Conservation (phyloP, 2,329 filamentous ascomycete genomes). For the Didymella keratinophila region DNA sequence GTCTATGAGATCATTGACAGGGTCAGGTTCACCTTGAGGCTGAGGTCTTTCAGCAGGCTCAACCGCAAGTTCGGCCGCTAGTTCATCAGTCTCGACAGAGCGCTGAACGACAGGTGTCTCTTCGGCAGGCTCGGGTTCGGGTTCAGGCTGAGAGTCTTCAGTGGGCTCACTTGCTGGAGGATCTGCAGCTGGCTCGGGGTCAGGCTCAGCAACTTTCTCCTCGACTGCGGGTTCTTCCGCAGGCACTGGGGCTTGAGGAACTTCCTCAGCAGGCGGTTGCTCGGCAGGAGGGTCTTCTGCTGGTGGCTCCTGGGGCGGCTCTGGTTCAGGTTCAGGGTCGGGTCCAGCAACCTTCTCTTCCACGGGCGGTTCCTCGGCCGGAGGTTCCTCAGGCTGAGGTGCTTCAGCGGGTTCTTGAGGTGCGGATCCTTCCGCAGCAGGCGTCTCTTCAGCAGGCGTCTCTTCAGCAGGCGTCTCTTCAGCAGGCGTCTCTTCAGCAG, state of each 20-base stretch:
- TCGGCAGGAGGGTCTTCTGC: neutral
- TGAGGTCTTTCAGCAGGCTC: neutral
- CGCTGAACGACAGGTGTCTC: neutral
- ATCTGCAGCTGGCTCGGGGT: neutral
- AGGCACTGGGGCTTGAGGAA: too few relatives aligned
- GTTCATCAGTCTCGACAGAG: neutral
- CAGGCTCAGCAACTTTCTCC: neutral
- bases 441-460: neutral
- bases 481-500: too few relatives aligned
- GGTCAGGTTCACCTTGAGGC: conserved; percentile 13
- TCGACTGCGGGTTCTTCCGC: neutral
- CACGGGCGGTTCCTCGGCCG: neutral
- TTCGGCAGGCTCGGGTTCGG: neutral
- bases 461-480: neutral
- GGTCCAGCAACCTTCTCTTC: conserved; percentile 1
- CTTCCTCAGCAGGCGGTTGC: neutral
- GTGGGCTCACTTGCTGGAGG: neutral
- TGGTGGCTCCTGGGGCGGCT: neutral
- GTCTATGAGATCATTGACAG: conserved; percentile 1
- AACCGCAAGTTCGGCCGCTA: neutral
- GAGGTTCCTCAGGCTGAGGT: neutral
- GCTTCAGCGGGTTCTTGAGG: neutral
- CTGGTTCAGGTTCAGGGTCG: neutral
- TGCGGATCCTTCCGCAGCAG: neutral
- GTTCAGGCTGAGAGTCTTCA: neutral